These are phyloP conservation scores for Lodderomyces pseudojiufengensis DNA, from an alignment of 1,139 yeast genomes.

Conservation along the genomic window DNA sequence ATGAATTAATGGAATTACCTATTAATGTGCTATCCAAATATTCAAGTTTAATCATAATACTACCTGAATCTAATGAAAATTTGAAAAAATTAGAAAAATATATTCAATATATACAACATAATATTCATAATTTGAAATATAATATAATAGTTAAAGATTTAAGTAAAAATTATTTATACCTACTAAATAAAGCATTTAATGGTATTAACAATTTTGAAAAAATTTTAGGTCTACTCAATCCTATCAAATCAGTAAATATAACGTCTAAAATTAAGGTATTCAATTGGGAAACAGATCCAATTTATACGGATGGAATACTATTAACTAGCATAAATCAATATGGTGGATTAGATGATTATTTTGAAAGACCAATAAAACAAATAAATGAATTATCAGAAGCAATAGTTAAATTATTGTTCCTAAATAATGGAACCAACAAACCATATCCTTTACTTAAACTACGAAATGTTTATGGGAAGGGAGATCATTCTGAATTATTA, in stretches of 20 bases:
- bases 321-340: constrained; percentile 16
- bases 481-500: constrained; percentile 35
- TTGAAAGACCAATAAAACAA: constrained; percentile 33
- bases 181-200: constrained; percentile 22
- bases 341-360: constrained; percentile 27
- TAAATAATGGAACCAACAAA: constrained; percentile 10
- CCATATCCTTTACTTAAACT: constrained; percentile 22
- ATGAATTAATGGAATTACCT: constrained; percentile 13
- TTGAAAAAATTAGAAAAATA: constrained; percentile 12
- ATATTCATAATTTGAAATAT: constrained; percentile 11
- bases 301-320: constrained; percentile 26
- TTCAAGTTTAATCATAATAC: constrained; percentile 37
- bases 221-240: constrained; percentile 11
- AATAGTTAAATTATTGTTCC: constrained; percentile 24
- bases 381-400: constrained; percentile 26
- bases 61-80: constrained; percentile 20
- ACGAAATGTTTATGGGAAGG: constrained; percentile 39
- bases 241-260: constrained; percentile 13
- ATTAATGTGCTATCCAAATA: constrained; percentile 17
- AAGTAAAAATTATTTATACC: constrained; percentile 25
- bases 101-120: constrained; percentile 8
- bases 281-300: constrained; percentile 34
- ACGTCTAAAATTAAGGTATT: constrained; percentile 23
- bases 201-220: constrained; percentile 22
- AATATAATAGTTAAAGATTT: constrained; percentile 32